Evolutionary conservation across 2,329 filamentous ascomycete genomes (phyloP), one percentile per base, ranked within the genome.

Genomic region (Parafenestella ontariensis): DNA sequence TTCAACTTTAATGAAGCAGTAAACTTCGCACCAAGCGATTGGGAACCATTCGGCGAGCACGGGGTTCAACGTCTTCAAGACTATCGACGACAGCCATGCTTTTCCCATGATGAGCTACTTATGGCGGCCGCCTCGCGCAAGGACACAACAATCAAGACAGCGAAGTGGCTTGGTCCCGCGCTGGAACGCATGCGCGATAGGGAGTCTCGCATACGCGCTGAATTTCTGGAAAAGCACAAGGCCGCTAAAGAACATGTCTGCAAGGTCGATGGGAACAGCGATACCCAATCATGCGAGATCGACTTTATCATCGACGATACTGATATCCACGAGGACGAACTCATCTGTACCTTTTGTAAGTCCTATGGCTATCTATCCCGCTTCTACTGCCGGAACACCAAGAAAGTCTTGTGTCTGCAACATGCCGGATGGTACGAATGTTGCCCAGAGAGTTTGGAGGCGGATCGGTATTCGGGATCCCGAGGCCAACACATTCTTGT

Each of bases 1-100:
- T 99, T 99, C 81, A 99, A 99, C 72, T 96, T 97, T 77, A 99
- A 99, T 66, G 95, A 99, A 75, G 95, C 95, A 5, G 95, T 99
- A 65, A 99, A 99, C 72, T 99, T 99, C 77, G 95, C 95, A 0
- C 95, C 95, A 0, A 83, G 82, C 24, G 95, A 99, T 67, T 99
- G 95, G 95, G 95, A 99, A 69, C 92, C 92, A 0, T 96, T 88
- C 71, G 95, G 95, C 1, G 87, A 94, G 50, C 84, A 88, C 24
- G 93, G 95, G 0, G 93, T 98, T 1, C 88, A 94, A 66, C 85
- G 94, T 61, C 81, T 98, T 26, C 91, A 95, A 65, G 85, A 89
- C 45, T 99, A 97, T 74, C 85, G 94, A 51, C 87, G 93, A 51
- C 93, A 97, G 61, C 92, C 95, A 1, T 98, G 95, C 74, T 99